phyloP scores from a whole-genome alignment of 306 rosid species.

The Begonia fuchsioides region DNA sequence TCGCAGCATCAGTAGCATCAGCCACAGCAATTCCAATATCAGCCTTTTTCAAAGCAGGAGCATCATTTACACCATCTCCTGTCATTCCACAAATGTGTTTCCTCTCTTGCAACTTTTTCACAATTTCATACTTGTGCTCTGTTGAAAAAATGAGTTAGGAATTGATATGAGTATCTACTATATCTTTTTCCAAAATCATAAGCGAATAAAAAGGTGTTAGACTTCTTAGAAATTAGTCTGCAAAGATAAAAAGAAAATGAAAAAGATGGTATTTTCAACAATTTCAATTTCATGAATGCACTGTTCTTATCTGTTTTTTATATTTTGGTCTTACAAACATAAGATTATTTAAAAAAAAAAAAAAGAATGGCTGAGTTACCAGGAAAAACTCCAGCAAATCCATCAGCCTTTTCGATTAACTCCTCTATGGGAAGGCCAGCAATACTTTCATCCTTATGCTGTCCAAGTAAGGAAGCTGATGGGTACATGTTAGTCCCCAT shows the following conservation, averaged over 20 bases:
- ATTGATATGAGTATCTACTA: too few species aligned
- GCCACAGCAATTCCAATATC: conserved; percentile 98
- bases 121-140: conserved; percentile 98
- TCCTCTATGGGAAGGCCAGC: conserved; percentile 89
- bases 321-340: too few species aligned
- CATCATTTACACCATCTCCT: conserved; percentile 96
- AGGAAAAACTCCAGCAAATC: conserved; percentile 98
- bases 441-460: conserved; percentile 69
- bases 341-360: too few species aligned
- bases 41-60: conserved; percentile 96
- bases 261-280: too few species aligned
- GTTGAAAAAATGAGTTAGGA: too few species aligned
- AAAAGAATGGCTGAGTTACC: conserved; percentile 19
- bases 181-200: too few species aligned
- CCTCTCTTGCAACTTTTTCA: conserved; percentile 86
- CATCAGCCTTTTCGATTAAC: too few species aligned
- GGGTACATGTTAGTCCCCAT: conserved; percentile 99
- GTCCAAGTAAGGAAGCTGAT: conserved; percentile 92
- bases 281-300: too few species aligned
- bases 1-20: conserved; percentile 99
- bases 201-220: too few species aligned
- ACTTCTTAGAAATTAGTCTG: too few species aligned
- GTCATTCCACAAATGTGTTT: conserved; percentile 99
- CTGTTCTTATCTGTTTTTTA: too few species aligned
- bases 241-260: too few species aligned